phyloP scores from a whole-genome alignment of 768 basidiomycete genomes.

The Mycena latifolia region DNA sequence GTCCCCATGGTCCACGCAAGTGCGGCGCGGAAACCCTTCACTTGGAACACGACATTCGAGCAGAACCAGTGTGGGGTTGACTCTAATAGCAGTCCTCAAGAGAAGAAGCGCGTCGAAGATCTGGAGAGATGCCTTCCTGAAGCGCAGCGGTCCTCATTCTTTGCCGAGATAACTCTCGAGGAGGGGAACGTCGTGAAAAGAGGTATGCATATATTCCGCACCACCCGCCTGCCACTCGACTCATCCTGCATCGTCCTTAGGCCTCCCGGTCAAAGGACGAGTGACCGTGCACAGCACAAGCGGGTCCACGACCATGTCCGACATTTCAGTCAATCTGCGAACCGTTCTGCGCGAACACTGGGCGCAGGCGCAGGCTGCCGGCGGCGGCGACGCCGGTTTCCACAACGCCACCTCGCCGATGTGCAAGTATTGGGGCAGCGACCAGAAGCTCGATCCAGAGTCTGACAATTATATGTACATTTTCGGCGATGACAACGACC shows the following conservation, averaged over 20 bases:
- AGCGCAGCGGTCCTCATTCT: background rate
- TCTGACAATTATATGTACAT: background rate
- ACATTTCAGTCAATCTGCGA: background rate
- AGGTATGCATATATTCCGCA: background rate
- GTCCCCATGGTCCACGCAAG: background rate
- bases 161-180: background rate
- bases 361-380: background rate
- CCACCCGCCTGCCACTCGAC: background rate
- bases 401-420: too few species aligned
- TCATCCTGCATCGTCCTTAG: background rate
- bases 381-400: background rate
- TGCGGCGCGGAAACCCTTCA: background rate
- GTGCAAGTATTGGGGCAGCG: background rate
- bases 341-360: background rate
- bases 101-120: background rate
- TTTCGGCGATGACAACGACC: background rate
- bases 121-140: background rate
- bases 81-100: too few species aligned
- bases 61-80: background rate
- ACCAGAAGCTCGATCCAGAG: background rate
- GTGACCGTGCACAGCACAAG: background rate
- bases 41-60: background rate
- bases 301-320: background rate
- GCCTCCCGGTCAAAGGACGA: background rate
- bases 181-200: background rate